Conservation (phyloP, 352 stramenopile genomes). For the Ochromonadaceae sp. region DNA sequence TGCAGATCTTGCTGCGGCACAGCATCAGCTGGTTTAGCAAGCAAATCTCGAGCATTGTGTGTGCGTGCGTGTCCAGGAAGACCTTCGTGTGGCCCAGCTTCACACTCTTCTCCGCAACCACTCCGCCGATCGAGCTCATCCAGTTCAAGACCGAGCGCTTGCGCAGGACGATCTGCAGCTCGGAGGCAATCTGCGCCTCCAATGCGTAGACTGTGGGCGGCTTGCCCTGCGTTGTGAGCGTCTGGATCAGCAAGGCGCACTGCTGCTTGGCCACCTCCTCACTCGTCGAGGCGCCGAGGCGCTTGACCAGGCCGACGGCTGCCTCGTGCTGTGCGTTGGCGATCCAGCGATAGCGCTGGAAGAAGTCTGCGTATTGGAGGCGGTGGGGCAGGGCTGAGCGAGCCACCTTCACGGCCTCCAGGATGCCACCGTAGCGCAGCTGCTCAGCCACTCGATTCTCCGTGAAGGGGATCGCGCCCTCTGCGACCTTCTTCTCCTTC, state of each 20-base stretch:
- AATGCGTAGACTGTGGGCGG: background rate
- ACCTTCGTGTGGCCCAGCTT: conserved; percentile 33
- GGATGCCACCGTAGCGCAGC: conserved; percentile 85
- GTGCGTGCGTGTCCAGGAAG: conserved; percentile 31
- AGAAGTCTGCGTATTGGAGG: conserved; percentile 40
- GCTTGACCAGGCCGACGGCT: background rate
- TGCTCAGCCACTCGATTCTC: conserved; percentile 85
- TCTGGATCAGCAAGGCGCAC: background rate
- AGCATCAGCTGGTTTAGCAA: too few species aligned
- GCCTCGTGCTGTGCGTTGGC: background rate
- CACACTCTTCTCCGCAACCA: background rate
- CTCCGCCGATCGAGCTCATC: background rate
- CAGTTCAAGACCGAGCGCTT: background rate
- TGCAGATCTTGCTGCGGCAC: conserved; percentile 22
- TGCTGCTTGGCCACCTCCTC: background rate
- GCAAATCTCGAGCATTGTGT: conserved; percentile 31
- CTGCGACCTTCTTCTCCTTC: conserved; percentile 61
- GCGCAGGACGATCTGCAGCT: too few species aligned
- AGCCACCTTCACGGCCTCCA: conserved; percentile 94
- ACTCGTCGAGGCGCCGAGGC: background rate
- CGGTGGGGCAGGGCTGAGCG: conserved; percentile 92
- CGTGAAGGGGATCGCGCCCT: conserved; percentile 57
- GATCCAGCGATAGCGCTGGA: conserved; percentile 26
- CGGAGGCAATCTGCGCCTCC: background rate
- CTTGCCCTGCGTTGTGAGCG: background rate